Conservation (phyloP, 2,329 filamentous ascomycete species). For the Clarireedia hainanense region DNA sequence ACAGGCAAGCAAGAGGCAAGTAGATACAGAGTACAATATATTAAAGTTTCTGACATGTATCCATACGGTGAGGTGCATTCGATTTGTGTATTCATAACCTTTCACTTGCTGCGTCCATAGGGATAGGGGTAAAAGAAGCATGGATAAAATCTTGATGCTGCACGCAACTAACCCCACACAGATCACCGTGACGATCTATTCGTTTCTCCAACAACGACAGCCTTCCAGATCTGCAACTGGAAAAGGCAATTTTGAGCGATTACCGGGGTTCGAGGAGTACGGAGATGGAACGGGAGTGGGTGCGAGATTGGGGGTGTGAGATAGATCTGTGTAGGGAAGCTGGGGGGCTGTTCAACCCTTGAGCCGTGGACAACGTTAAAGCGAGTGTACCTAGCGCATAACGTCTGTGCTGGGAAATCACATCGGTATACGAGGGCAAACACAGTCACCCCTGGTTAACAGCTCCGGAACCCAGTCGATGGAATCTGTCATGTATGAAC, state of each 20-base stretch:
- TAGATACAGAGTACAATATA: no score
- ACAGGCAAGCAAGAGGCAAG: no score
- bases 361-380: no score
- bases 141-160: neutral
- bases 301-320: neutral
- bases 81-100: no score
- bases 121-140: neutral
- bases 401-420: no score
- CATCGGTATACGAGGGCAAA: no score
- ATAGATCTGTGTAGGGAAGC: no score
- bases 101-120: neutral
- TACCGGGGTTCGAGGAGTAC: no score
- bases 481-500: neutral
- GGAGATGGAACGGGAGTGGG: neutral
- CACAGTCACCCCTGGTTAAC: no score
- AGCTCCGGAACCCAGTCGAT: neutral
- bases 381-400: no score
- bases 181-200: slow-evolving; percentile 2
- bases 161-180: slow-evolving; percentile 9
- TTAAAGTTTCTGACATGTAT: neutral
- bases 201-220: neutral
- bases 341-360: no score
- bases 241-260: neutral
- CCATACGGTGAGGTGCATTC: neutral
- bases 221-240: neutral